Conservation (phyloP, 805 yeast species). For the Candida manassasensis region DNA sequence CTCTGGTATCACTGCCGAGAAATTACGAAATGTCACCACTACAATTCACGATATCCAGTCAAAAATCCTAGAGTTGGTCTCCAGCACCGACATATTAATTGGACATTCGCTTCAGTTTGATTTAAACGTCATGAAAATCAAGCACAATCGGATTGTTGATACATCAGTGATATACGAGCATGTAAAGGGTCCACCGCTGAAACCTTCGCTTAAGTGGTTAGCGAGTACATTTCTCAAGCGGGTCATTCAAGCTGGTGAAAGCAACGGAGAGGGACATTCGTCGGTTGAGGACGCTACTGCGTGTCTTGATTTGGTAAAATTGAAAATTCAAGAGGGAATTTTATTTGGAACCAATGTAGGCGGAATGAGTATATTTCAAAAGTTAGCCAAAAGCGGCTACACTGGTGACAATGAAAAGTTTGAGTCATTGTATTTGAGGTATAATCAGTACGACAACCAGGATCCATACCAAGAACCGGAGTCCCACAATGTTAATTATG, state of each 20-base stretch:
- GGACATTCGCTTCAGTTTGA: conserved; percentile 93
- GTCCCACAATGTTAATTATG: conserved; percentile 15
- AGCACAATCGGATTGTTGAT: conserved; percentile 75
- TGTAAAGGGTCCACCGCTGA: conserved; percentile 75
- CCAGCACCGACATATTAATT: conserved; percentile 59
- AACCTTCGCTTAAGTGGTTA: conserved; percentile 74
- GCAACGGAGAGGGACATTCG: conserved; percentile 62
- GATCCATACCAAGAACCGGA: conserved; percentile 14
- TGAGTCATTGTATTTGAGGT: conserved; percentile 21
- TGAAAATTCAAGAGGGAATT: conserved; percentile 64
- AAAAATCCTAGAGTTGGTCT: conserved; percentile 43
- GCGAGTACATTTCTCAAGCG: conserved; percentile 50
- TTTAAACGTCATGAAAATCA: conserved; percentile 60
- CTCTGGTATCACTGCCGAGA: conserved; percentile 82
- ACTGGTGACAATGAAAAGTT: conserved; percentile 2
- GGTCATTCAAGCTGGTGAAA: conserved; percentile 62
- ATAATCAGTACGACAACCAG: conserved; percentile 16
- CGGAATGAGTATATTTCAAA: conserved; percentile 22
- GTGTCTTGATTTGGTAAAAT: conserved; percentile 69
- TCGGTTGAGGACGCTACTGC: conserved; percentile 82
- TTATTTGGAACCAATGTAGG: conserved; percentile 49
- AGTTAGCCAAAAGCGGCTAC: conserved; percentile 10
- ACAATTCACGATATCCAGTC: conserved; percentile 65
- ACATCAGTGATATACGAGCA: conserved; percentile 77
- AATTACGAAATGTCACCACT: conserved; percentile 57